phyloP scores from a whole-genome alignment of 2,329 filamentous ascomycete genomes.

The Cladosporium phlei region DNA sequence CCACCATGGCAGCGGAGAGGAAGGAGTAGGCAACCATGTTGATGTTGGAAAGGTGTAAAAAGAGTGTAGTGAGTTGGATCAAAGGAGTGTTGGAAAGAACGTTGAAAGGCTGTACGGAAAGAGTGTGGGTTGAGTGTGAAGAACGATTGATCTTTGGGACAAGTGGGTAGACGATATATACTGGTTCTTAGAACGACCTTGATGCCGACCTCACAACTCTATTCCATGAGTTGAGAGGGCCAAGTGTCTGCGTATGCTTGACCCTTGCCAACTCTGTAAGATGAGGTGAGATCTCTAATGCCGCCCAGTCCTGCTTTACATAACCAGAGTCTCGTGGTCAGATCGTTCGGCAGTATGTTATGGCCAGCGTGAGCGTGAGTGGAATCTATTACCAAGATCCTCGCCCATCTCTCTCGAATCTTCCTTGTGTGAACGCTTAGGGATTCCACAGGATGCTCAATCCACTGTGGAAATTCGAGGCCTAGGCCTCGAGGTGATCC shows the following conservation, averaged over 20 bases:
- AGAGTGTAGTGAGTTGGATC: background rate
- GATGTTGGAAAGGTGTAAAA: background rate
- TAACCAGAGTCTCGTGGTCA: too few relatives aligned
- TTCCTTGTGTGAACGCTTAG: too few relatives aligned
- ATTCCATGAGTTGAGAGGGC: background rate
- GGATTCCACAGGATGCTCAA: too few relatives aligned
- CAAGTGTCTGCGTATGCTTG: background rate
- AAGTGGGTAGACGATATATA: background rate
- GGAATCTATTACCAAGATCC: too few relatives aligned
- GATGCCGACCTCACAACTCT: background rate
- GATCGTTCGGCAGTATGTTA: too few relatives aligned
- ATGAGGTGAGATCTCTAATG: too few relatives aligned
- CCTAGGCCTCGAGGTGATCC: too few relatives aligned
- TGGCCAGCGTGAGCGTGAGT: too few relatives aligned
- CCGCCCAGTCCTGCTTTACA: too few relatives aligned
- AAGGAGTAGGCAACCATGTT: background rate
- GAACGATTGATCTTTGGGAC: background rate
- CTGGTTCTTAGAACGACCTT: background rate
- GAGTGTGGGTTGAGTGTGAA: background rate
- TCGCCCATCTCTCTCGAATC: too few relatives aligned
- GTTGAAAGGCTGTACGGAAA: background rate
- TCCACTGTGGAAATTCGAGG: too few relatives aligned
- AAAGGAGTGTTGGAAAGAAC: background rate
- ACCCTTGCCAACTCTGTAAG: background rate
- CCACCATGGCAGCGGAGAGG: background rate